Percentiles rank a stretch among this genome's conserved stretches.
Conservation (phyloP, 768 basidiomycete genomes). For the Suillus americanus region DNA sequence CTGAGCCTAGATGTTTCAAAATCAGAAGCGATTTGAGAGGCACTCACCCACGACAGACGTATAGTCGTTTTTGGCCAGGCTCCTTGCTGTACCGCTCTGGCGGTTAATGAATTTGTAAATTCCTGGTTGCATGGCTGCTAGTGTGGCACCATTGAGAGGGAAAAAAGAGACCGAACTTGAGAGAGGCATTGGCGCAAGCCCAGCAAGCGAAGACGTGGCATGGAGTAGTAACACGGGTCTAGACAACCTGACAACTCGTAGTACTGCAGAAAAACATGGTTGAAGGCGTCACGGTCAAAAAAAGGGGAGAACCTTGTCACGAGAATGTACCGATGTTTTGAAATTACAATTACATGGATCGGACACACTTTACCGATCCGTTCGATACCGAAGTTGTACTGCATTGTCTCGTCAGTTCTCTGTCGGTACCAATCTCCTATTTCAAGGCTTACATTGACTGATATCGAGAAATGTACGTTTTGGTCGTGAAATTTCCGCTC, state of each 20-base stretch:
- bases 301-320: neutral
- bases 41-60: slow-evolving; percentile 17
- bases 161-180: neutral
- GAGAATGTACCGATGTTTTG: neutral
- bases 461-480: neutral
- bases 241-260: neutral
- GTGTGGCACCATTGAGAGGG: neutral
- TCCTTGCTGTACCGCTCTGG: slow-evolving; percentile 27
- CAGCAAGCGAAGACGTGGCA: neutral
- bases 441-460: neutral
- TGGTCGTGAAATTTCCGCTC: neutral
- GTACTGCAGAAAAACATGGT: neutral
- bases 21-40: slow-evolving; percentile 5
- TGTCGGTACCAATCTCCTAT: neutral
- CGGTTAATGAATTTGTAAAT: slow-evolving; percentile 30
- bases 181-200: neutral
- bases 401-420: neutral
- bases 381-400: neutral
- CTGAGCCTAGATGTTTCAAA: neutral
- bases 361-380: neutral
- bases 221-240: neutral
- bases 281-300: neutral
- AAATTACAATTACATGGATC: neutral
- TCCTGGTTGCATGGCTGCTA: slow-evolving; percentile 27
- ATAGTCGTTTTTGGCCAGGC: slow-evolving; percentile 21